Conservation (phyloP, 495 filamentous ascomycete species). For the Pseudevernia furfuracea region DNA sequence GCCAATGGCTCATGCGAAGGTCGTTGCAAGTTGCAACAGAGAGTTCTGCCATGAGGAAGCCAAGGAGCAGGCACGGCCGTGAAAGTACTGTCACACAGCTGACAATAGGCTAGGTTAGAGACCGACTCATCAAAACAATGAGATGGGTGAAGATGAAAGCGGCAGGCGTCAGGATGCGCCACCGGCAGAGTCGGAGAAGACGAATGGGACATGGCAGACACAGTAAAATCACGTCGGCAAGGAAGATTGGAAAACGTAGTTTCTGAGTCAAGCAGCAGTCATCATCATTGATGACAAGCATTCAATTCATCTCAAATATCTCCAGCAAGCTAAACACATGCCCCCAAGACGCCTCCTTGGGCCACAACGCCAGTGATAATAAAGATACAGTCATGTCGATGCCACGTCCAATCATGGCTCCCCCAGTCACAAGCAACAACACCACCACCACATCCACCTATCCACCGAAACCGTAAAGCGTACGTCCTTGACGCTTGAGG, state of each 20-base stretch:
- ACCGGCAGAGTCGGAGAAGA: neutral
- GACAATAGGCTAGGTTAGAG: neutral
- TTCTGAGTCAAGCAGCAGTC: neutral
- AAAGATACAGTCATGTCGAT: neutral
- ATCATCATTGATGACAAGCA: neutral
- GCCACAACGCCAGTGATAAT: neutral
- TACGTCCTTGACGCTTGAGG: constrained; percentile 90
- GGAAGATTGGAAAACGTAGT: neutral
- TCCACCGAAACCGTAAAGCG: constrained; percentile 97
- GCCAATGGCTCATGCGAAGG: neutral
- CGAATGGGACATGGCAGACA: neutral
- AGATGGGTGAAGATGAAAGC: neutral
- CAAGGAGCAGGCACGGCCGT: neutral
- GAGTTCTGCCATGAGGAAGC: neutral
- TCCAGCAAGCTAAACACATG: neutral
- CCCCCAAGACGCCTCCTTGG: neutral
- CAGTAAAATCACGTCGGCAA: neutral
- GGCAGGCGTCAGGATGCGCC: neutral
- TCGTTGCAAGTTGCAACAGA: neutral
- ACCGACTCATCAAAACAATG: neutral
- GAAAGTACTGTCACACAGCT: neutral
- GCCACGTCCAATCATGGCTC: neutral
- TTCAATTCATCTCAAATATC: neutral
- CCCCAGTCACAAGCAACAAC: neutral
- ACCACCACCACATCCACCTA: constrained; percentile 42